Evolutionary conservation across 2,329 filamentous ascomycete species (phyloP).

Genomic region (Leptographium flavum): DNA sequence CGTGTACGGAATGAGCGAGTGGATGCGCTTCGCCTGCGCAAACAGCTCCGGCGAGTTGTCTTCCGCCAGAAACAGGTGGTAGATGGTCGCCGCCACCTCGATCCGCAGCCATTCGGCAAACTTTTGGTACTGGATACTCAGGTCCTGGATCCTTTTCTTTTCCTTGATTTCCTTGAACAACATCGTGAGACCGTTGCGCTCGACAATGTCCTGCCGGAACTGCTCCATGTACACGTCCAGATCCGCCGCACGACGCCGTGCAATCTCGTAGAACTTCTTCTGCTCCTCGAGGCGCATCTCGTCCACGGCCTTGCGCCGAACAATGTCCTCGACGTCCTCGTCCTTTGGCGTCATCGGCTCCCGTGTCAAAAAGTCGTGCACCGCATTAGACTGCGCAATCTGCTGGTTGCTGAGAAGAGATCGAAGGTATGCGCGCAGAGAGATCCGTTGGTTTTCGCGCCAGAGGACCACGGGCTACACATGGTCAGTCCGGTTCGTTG

Average conservation of each 20-base stretch:
- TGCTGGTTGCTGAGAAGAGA: constrained; percentile 73
- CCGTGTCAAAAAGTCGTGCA: constrained; percentile 67
- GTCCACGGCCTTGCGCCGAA: constrained; percentile 67
- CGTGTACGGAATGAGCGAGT: constrained; percentile 85
- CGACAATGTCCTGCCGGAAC: constrained; percentile 56
- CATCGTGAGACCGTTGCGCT: constrained; percentile 71
- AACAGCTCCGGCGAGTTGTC: constrained; percentile 97
- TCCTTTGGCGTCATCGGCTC: constrained; percentile 62
- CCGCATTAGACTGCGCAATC: constrained; percentile 67
- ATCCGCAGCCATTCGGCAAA: constrained; percentile 98
- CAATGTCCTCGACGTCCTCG: constrained; percentile 72
- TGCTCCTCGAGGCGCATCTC: constrained; percentile 85
- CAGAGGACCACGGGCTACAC: constrained; percentile 42
- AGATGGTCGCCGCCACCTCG: constrained; percentile 90
- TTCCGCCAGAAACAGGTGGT: constrained; percentile 92
- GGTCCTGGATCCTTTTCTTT: constrained; percentile 72
- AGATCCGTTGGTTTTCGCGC: constrained; percentile 82
- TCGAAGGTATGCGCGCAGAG: constrained; percentile 78
- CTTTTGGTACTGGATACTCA: constrained; percentile 92
- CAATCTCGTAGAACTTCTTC: constrained; percentile 88
- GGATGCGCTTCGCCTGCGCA: constrained; percentile 83
- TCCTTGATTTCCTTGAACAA: constrained; percentile 87
- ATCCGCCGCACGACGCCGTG: constrained; percentile 75
- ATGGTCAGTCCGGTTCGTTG: not conserved
- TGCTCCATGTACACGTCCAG: constrained; percentile 97